Base-by-base conservation (phyloP, 2,329 filamentous ascomycete genomes). In the Xylaria arbuscula region DNA sequence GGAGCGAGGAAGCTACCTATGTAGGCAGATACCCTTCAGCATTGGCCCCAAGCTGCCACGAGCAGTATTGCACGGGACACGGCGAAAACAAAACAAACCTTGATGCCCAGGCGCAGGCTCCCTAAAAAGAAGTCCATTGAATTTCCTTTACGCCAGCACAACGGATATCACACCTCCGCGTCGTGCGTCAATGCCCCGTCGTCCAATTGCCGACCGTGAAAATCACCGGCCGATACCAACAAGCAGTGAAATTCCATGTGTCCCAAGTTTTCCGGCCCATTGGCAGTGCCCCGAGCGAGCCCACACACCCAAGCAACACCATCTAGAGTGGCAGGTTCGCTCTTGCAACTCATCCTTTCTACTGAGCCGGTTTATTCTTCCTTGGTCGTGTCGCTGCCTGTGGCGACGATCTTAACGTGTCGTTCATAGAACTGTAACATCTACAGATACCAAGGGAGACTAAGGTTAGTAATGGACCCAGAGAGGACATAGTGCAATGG, bases 401-500 rank as follows among this genome's bases (percentile, higher is more conserved):
- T 75, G 73, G 82, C 82, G 57, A 87, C 81, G 59, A 87, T 86
- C 63, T 84, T 84, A 38, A 89, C 84, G 66, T 88, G 86, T 11
- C 82, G 82, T 74, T 89, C 87, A 76, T 89, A 89, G 70, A 88
- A 89, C 45, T 83, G 83, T 10, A 89, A 80, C 84, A 89, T 89
- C 87, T 89, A 61, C 6, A 24, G 10, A 42, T 24, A 48, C 19
- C 24, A 45, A 34, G 59, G 13, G 13, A 62, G 47, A 59, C 45
- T 70, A 63, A 45, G 9, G 22, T 66, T n/a, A 68, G 62, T n/a
- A 15, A 57, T 45, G 17, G 17, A 19, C 38, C 17, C 28, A 28
- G n/a, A 54, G 24, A 2, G 24, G 36, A 48, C 40, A 55, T n/a
- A n/a, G 24, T 19, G 15, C 2, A 32, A 32, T 34, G 5, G 15